A percentile compares a stretch with the other conserved stretches of the same genome.
phyloP scores from a whole-genome alignment of 2,329 filamentous ascomycete species.

The Scopulariopsis brevicaulis region DNA sequence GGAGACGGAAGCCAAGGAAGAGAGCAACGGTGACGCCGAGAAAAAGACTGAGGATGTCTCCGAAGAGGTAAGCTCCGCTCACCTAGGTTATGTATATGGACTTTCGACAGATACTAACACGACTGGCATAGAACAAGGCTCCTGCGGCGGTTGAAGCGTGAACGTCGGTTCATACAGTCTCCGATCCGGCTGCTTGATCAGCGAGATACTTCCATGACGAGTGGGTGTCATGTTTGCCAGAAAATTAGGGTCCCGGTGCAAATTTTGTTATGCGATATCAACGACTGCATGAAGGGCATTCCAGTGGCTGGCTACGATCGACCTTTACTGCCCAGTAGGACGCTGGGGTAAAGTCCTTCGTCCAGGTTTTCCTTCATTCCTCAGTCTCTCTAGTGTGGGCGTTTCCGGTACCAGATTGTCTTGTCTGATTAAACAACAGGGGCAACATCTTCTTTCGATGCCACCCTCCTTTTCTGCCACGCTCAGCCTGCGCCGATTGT shows the following conservation, averaged over 20 bases:
- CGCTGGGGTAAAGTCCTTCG: neutral
- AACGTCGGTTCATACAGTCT: constrained; percentile 14
- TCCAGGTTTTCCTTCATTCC: neutral
- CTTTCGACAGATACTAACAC: neutral
- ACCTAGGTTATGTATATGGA: neutral
- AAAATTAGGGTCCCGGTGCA: neutral
- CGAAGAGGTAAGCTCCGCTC: constrained; percentile 21
- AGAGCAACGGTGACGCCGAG: constrained; percentile 19
- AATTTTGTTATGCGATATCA: neutral
- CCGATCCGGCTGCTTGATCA: neutral
- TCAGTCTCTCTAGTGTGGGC: neutral
- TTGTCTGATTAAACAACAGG: constrained; percentile 7
- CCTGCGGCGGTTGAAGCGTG: constrained; percentile 23
- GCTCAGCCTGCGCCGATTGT: neutral
- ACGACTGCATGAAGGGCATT: neutral
- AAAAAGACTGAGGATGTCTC: constrained; percentile 16
- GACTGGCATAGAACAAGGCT: constrained; percentile 14
- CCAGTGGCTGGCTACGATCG: neutral
- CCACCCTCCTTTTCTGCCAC: neutral
- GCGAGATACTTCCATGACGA: neutral
- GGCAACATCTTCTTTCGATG: neutral
- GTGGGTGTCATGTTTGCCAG: neutral
- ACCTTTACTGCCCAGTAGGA: neutral
- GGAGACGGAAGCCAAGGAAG: constrained; percentile 25
- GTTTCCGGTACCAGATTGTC: neutral